phyloP scores from a whole-genome alignment of 2,329 filamentous ascomycete genomes.

The Trichoderma afroharzianum region DNA sequence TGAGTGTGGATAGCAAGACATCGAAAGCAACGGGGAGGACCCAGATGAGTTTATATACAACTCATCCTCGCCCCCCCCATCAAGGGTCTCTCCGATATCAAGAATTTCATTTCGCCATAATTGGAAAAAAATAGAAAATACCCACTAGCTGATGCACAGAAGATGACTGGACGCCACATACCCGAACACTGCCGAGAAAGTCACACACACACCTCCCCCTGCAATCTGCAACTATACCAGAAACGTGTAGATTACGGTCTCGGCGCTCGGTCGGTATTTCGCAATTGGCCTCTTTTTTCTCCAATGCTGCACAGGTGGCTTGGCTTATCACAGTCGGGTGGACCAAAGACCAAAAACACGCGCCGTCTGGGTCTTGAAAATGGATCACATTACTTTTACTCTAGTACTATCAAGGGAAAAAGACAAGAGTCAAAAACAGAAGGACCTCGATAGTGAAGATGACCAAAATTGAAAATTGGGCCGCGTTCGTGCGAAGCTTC shows the following conservation, averaged over 20 bases:
- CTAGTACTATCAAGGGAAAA: too few species aligned
- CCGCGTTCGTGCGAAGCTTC: too few species aligned
- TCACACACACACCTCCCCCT: not conserved
- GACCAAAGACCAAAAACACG: not conserved
- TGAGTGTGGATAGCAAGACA: not conserved
- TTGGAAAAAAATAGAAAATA: not conserved
- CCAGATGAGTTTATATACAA: not conserved
- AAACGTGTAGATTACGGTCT: not conserved
- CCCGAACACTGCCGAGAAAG: slow-evolving; percentile 9
- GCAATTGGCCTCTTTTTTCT: not conserved
- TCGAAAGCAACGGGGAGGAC: not conserved
- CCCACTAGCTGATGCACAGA: not conserved
- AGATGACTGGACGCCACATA: slow-evolving; percentile 1
- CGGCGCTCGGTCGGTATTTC: slow-evolving; percentile 15
- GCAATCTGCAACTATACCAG: not conserved
- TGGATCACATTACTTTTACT: not conserved
- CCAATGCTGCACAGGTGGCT: not conserved
- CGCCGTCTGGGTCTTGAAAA: not conserved
- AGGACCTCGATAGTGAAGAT: too few species aligned
- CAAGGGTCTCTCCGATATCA: not conserved
- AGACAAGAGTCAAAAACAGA: too few species aligned
- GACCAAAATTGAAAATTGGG: too few species aligned
- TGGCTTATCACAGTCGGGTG: not conserved
- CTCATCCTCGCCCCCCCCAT: not conserved
- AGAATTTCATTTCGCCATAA: not conserved